Evolutionary conservation across 2,329 filamentous ascomycete species (phyloP).

Genomic region (Botryotinia narcissicola): DNA sequence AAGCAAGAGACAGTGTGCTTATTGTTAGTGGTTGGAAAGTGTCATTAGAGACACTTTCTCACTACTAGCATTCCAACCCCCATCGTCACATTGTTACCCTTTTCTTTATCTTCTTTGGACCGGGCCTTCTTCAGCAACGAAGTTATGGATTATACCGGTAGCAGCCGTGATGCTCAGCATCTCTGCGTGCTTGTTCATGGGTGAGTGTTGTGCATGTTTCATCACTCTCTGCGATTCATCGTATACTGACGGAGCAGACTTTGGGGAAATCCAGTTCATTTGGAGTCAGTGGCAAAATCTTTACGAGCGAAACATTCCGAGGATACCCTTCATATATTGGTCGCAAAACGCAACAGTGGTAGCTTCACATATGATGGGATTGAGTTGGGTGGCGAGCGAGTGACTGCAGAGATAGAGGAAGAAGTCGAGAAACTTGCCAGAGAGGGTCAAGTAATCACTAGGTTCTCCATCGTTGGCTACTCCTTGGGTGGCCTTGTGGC

Average conservation of each 20-base stretch:
- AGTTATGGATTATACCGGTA: constrained; percentile 51
- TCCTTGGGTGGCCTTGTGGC: constrained; percentile 85
- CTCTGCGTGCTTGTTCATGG: constrained; percentile 77
- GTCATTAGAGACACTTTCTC: constrained; percentile 41
- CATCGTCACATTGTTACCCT: constrained; percentile 36
- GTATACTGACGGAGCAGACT: constrained; percentile 47
- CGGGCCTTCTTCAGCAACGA: constrained; percentile 39
- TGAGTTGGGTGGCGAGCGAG: constrained; percentile 64
- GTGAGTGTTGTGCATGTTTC: constrained; percentile 28
- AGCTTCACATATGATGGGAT: constrained; percentile 71
- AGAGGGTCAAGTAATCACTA: constrained; percentile 69
- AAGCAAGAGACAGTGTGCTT: constrained; percentile 10
- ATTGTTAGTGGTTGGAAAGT: constrained; percentile 38
- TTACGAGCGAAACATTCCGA: constrained; percentile 60
- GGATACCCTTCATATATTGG: constrained; percentile 66
- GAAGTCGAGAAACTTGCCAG: constrained; percentile 55
- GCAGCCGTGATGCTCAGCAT: constrained; percentile 59
- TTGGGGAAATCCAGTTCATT: constrained; percentile 77
- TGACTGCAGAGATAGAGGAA: constrained; percentile 66
- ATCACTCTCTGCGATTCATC: neutral
- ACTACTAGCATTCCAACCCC: constrained; percentile 37
- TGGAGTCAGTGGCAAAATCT: constrained; percentile 64
- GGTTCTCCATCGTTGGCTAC: constrained; percentile 85
- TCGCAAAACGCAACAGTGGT: constrained; percentile 70
- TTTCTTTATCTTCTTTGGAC: constrained; percentile 40